Base-by-base conservation (phyloP, 257 asterid species). In the Coffea canephora region DNA sequence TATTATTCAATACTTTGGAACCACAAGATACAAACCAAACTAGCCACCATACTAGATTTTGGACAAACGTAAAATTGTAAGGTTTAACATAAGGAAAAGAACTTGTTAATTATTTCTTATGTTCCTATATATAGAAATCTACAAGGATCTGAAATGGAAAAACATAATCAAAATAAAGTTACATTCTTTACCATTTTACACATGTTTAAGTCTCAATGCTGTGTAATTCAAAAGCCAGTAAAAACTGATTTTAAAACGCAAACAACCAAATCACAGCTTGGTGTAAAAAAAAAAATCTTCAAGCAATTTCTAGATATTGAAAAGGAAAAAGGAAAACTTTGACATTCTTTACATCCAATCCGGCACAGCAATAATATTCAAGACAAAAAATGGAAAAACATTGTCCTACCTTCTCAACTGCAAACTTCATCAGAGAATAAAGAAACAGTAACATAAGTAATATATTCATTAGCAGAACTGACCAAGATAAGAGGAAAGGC, bases 401-500 rank as follows among this genome's bases (percentile, higher is more conserved):
- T 4, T 39, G 43, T 39, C 43, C 43, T 39, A 2, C 43, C 1
- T n/a, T 21, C 7, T 11, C 34, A 31, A 12, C 3, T 19, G 69
- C n/a, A 57, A 74, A 57, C 78, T 74, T 21, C 23, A 39, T 21
- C 61, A 39, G 36, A 36, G 39, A 75, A 36, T 5, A 39, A 23
- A n/a, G 5, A 74, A 36, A n/a, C 27, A 57, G 21, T 75, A 67
- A 34, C 39, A 48, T 68, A 1, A 48, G 52, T 8, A 48, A 7
- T 0, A 55, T n/a, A 55, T 13, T 10, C 6, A 11, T 45, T 23
- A 59, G 68, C 43, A 59, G 31, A 23, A 50, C 86, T 84, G 11
- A 88, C 91, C 91, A 88, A 5, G 91, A 82, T 16, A 88, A 52
- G 25, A 88, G 78, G 73, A 88, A 88, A 2, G 89, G 91, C 69